phyloP scores from a whole-genome alignment of 73 alveolate genomes.

The Effrenium voratum region DNA sequence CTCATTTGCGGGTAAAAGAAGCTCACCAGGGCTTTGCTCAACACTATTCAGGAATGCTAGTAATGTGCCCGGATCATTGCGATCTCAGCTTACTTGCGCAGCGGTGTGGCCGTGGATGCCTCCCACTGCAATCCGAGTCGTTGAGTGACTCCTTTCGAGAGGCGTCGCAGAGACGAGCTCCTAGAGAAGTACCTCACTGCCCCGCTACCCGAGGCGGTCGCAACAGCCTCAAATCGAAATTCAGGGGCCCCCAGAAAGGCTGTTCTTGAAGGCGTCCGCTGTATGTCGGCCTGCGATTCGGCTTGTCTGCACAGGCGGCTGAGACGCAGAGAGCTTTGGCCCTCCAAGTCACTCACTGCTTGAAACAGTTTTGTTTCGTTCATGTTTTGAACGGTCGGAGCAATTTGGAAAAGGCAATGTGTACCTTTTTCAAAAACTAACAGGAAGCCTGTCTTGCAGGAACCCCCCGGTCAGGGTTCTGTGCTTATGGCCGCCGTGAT shows the following conservation, averaged over 20 bases:
- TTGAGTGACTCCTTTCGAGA: no score
- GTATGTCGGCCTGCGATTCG: no score
- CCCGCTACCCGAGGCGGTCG: slow-evolving; percentile 49
- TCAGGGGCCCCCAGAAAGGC: neutral
- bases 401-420: no score
- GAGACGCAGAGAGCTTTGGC: no score
- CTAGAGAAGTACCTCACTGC: slow-evolving; percentile 44
- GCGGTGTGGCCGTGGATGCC: neutral
- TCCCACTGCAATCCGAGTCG: neutral
- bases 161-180: slow-evolving; percentile 70
- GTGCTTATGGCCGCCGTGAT: no score
- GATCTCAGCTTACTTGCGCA: neutral
- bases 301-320: no score
- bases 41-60: neutral
- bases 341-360: no score
- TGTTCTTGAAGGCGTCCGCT: neutral
- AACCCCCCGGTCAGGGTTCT: no score
- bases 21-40: neutral
- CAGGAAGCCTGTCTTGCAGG: no score
- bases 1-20: neutral
- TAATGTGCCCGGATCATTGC: neutral
- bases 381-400: no score
- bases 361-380: no score
- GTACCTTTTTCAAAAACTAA: no score
- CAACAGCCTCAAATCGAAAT: neutral